phyloP scores from a whole-genome alignment of 1,284 basidiomycete genomes.

The Coniferiporia sulphurascens region DNA sequence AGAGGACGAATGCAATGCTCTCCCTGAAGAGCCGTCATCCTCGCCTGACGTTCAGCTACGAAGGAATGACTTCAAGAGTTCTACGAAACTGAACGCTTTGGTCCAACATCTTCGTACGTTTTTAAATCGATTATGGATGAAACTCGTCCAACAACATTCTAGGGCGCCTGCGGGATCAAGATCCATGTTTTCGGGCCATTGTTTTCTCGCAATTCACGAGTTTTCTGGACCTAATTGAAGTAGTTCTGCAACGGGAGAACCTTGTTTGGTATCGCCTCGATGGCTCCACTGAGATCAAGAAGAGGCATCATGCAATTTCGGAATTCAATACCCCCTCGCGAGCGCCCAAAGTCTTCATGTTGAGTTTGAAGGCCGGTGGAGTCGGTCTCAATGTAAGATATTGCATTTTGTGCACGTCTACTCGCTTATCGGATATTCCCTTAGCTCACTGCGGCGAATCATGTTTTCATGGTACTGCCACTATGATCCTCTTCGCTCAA shows the following conservation, averaged over 20 bases:
- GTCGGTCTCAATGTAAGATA: constrained; percentile 78
- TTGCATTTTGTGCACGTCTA: background rate
- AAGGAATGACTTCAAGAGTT: constrained; percentile 80
- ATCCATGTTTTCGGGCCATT: constrained; percentile 78
- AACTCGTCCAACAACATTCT: background rate
- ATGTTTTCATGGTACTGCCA: constrained; percentile 77
- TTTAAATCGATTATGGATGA: background rate
- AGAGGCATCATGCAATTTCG: constrained; percentile 70
- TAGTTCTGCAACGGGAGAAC: constrained; percentile 68
- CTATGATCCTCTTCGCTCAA: background rate
- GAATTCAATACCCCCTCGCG: constrained; percentile 66
- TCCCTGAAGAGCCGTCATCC: constrained; percentile 36
- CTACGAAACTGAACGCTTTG: constrained; percentile 82
- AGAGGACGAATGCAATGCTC: constrained; percentile 24
- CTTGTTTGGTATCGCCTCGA: constrained; percentile 85
- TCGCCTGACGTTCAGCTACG: constrained; percentile 53
- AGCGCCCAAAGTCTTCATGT: constrained; percentile 76
- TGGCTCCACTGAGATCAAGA: constrained; percentile 87
- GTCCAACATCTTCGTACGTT: constrained; percentile 57
- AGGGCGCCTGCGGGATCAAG: constrained; percentile 63
- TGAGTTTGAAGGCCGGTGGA: constrained; percentile 92
- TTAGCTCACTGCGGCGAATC: constrained; percentile 69
- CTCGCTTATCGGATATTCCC: background rate
- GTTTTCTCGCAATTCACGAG: constrained; percentile 87
- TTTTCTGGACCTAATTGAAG: constrained; percentile 80